phyloP scores from a whole-genome alignment of 805 yeast species.

The Diddensiella transvaalensis region DNA sequence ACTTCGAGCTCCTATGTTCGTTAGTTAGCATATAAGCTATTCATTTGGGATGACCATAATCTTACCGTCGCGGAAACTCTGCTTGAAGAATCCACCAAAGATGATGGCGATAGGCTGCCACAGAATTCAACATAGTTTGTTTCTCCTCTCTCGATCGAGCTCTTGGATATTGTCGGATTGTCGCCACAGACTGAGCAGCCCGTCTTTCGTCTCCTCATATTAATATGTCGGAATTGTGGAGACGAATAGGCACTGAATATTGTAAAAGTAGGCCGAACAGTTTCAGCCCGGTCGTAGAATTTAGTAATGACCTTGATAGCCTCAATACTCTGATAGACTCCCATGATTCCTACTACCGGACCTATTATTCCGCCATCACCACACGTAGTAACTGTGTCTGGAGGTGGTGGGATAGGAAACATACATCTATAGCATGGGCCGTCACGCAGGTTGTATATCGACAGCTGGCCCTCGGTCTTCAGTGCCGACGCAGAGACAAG shows the following conservation, averaged over 20 bases:
- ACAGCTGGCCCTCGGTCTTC: constrained; percentile 84
- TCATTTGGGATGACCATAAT: neutral
- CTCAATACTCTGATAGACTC: constrained; percentile 85
- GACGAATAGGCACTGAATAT: constrained; percentile 51
- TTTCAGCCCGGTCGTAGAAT: constrained; percentile 38
- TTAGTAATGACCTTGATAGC: constrained; percentile 69
- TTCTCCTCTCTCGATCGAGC: constrained; percentile 42
- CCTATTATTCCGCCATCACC: constrained; percentile 94
- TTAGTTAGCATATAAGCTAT: neutral
- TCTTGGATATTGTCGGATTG: constrained; percentile 46
- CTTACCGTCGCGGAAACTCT: neutral
- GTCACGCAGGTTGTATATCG: constrained; percentile 61
- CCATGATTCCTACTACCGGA: constrained; percentile 92
- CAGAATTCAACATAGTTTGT: constrained; percentile 73
- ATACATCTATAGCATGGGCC: constrained; percentile 97
- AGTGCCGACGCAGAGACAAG: constrained; percentile 91
- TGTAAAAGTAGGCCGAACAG: constrained; percentile 65
- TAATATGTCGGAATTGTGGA: constrained; percentile 60
- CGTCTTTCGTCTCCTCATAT: constrained; percentile 65
- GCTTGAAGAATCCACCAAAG: constrained; percentile 4
- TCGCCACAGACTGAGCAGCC: constrained; percentile 66
- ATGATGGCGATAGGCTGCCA: constrained; percentile 47
- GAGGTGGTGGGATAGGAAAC: constrained; percentile 86
- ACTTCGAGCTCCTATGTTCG: neutral
- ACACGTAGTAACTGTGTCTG: constrained; percentile 77